These are phyloP conservation scores for Tritrichomonas foetus DNA, from an alignment of 208 protist species.

Conservation along the genomic window DNA sequence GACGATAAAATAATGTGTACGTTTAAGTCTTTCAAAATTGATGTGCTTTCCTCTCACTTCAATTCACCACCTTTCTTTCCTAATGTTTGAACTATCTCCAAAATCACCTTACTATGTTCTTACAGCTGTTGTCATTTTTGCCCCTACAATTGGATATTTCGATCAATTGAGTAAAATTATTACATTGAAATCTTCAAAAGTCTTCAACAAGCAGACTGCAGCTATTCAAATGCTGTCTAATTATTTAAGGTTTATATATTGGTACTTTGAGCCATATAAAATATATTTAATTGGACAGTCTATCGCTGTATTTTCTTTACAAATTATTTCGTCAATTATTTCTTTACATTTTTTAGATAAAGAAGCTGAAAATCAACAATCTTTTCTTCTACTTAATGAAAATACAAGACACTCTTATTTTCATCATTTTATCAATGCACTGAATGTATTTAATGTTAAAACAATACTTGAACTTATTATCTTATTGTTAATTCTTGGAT, in stretches of 20 bases:
- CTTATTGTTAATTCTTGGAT: not conserved
- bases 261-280: not conserved
- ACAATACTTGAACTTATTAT: not conserved
- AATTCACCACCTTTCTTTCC: too few species aligned
- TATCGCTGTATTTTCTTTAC: not conserved
- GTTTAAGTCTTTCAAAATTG: too few species aligned
- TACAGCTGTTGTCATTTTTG: not conserved
- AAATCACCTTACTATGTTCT: not conserved
- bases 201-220: not conserved
- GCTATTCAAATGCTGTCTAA: not conserved
- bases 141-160: not conserved
- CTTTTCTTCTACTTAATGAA: not conserved
- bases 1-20: too few species aligned
- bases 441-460: not conserved
- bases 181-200: not conserved
- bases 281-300: conserved; percentile 26
- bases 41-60: too few species aligned
- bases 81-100: not conserved
- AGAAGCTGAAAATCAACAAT: not conserved
- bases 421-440: too few species aligned
- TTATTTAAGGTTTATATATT: conserved; percentile 19
- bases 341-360: not conserved
- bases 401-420: too few species aligned
- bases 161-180: conserved; percentile 21
- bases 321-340: not conserved